These are phyloP conservation scores for Colletotrichum tabaci DNA, from an alignment of 2,329 filamentous ascomycete genomes.

Conservation along the genomic window DNA sequence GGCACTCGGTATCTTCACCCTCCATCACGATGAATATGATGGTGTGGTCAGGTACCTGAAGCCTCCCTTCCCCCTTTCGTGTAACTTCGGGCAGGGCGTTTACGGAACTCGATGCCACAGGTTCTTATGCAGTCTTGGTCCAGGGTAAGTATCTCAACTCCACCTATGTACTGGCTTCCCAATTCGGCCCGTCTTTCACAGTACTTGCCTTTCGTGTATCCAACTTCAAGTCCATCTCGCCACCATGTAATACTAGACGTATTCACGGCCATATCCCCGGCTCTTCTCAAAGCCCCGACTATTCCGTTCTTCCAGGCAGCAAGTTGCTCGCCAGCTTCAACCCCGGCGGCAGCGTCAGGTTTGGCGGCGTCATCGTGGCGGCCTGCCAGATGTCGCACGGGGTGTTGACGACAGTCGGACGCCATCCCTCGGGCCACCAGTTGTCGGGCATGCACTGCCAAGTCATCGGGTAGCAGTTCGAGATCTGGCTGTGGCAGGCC, in stretches of 20 bases:
- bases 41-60: background rate
- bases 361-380: background rate
- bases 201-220: background rate
- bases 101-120: background rate
- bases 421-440: conserved; percentile 33
- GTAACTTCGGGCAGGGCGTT: background rate
- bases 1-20: background rate
- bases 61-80: background rate
- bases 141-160: background rate
- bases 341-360: background rate
- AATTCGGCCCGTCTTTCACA: background rate
- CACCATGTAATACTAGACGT: conserved; percentile 6
- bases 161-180: background rate
- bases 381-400: conserved; percentile 26
- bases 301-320: background rate
- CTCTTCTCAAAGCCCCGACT: background rate
- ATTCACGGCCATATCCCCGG: background rate
- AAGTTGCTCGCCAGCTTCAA: background rate
- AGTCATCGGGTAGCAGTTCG: conserved; percentile 17
- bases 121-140: background rate
- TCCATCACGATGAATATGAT: background rate
- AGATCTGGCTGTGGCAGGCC: conserved; percentile 25
- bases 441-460: conserved; percentile 25
- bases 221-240: background rate
- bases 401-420: conserved; percentile 17